Evolutionary conservation across 2,329 filamentous ascomycete species (phyloP).

Genomic region (Aspergillus sp.): DNA sequence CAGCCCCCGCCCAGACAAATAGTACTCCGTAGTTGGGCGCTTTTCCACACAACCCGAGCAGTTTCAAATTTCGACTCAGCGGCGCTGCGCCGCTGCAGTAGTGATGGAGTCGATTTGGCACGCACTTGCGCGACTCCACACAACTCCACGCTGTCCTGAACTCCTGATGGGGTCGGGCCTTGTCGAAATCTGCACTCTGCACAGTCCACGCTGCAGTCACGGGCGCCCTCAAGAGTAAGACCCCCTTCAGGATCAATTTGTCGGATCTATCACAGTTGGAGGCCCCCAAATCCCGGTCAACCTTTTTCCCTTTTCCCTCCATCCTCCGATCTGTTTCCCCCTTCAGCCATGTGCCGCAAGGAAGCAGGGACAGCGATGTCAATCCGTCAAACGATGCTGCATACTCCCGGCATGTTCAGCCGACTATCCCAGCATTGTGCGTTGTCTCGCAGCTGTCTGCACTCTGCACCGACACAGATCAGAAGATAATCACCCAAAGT

Average conservation of each 20-base stretch:
- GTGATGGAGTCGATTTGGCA: slow-evolving; percentile 10
- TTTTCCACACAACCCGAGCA: slow-evolving; percentile 3
- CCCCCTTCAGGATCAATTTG: slow-evolving; percentile 3
- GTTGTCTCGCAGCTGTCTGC: slow-evolving; percentile 15
- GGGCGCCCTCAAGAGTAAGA: background rate
- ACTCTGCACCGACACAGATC: slow-evolving; percentile 4
- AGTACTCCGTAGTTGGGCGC: background rate
- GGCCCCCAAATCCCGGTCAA: background rate
- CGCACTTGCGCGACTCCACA: slow-evolving; percentile 15
- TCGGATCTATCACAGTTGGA: slow-evolving; percentile 9
- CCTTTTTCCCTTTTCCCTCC: background rate
- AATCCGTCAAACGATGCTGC: slow-evolving; percentile 19
- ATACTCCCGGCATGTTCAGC: slow-evolving; percentile 18
- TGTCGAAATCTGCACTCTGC: background rate
- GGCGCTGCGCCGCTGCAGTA: background rate
- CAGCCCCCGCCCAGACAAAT: slow-evolving; percentile 6
- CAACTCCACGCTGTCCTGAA: background rate
- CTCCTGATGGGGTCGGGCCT: background rate
- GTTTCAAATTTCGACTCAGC: slow-evolving; percentile 14
- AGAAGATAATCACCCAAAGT: background rate
- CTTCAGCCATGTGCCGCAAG: slow-evolving; percentile 9
- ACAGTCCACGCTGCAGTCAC: background rate
- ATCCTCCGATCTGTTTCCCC: background rate
- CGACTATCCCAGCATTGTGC: slow-evolving; percentile 11
- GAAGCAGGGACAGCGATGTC: slow-evolving; percentile 10